Evolutionary conservation across 768 basidiomycete genomes (phyloP), one percentile per base, ranked within the genome.

Genomic region (Xanthoconium purpureum): DNA sequence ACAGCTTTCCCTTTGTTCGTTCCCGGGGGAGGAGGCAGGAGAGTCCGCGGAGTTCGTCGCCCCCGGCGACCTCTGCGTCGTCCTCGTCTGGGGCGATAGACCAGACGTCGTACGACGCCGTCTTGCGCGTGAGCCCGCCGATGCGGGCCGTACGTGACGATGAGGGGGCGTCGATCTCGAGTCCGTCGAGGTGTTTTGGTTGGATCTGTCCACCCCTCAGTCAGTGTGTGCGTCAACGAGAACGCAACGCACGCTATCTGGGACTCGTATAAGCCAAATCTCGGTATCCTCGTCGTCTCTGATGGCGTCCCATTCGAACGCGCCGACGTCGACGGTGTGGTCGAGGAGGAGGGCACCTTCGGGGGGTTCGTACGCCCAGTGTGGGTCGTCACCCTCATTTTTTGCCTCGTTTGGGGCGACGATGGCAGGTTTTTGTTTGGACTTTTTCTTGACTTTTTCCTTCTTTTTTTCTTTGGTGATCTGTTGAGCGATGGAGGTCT

Each of bases 281-380:
- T 91, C 88, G 11, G 82, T 63, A 56, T 89, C 80, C 0, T 74
- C 68, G 29, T 85, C 77, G 48, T 80, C 70, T 12, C 80, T 75
- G 6, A 91, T 57, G 7, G 74, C 70, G 55, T 87, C 85, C 87
- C 87, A 91, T 62, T 89, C 88, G 62, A 88, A 88, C 3, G 77
- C 75, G 2, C 75, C 74, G 3, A 9, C 57, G 55, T 85, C 80
- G 14, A 73, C 71, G 24, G 70, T 61, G 55, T 79, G 71, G 47
- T 83, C 75, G n/a, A 86, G 64, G 15, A 78, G 66, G 9, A 73
- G 69, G n/a, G 77, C 72, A 9, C 80, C 84, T 2, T 70, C 56
- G 8, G 88, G 87, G 0, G 87, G 84, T 57, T 74, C 65, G 62
- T 84, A 90, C 0, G 76, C 82, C 83, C 84, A 85, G 52, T 79